phyloP scores from a whole-genome alignment of 139 green algal species.

The Chlorella sp. region DNA sequence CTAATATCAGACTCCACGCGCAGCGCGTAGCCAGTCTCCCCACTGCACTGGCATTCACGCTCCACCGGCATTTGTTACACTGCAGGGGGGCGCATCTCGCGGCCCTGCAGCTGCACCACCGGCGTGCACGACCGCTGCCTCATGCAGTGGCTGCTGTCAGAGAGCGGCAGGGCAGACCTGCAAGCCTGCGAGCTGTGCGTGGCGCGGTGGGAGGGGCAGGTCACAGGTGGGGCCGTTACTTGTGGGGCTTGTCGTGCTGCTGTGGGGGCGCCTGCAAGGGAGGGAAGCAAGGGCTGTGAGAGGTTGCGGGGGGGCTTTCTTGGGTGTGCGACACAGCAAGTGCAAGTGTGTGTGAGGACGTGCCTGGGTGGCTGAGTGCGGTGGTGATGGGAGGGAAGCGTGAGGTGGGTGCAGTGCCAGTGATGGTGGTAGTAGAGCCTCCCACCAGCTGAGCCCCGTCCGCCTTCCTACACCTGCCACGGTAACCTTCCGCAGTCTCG shows the following conservation, averaged over 20 bases:
- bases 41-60: too few species aligned
- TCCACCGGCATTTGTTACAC: not conserved
- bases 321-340: not conserved
- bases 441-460: too few species aligned
- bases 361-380: too few species aligned
- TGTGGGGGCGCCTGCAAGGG: not conserved
- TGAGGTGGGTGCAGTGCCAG: too few species aligned
- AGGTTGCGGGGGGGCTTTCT: not conserved
- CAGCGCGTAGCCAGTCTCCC: too few species aligned
- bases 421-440: too few species aligned
- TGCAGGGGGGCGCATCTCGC: not conserved
- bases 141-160: slow-evolving; percentile 6
- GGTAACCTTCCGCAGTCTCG: too few species aligned
- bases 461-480: too few species aligned
- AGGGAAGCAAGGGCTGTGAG: not conserved
- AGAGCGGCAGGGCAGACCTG: not conserved
- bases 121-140: slow-evolving; percentile 19
- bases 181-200: slow-evolving; percentile 5
- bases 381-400: too few species aligned
- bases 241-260: not conserved
- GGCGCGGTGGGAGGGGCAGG: not conserved
- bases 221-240: not conserved
- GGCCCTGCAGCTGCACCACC: slow-evolving; percentile 14
- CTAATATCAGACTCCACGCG: too few species aligned
- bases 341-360: too few species aligned